Conservation (phyloP, 495 filamentous ascomycete genomes). For the Lasiosphaeria miniovina region DNA sequence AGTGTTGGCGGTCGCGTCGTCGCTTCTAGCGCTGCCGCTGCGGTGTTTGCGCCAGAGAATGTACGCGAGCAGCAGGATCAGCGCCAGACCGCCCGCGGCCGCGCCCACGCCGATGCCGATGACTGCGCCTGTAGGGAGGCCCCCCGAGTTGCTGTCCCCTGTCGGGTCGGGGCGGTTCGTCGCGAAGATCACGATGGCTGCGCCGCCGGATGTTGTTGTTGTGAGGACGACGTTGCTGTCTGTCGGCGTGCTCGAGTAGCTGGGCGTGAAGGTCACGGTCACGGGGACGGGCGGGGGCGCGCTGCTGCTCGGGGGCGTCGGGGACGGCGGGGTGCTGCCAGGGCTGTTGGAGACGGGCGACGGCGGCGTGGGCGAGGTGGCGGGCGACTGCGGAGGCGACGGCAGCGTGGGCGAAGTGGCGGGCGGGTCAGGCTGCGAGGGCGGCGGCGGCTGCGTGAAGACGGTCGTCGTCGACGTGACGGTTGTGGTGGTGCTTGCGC, state of each 20-base stretch:
- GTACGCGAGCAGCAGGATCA: background rate
- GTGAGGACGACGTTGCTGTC: background rate
- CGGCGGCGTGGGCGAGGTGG: background rate
- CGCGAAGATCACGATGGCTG: background rate
- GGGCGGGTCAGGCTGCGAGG: background rate
- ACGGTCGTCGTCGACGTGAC: background rate
- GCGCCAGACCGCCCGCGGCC: background rate
- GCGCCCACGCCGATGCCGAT: background rate
- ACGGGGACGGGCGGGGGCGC: background rate
- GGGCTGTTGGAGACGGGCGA: background rate
- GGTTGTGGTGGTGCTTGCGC: background rate
- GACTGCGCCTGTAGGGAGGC: background rate
- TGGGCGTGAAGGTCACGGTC: background rate
- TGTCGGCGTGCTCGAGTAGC: background rate
- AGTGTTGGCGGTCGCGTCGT: background rate
- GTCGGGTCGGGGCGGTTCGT: background rate
- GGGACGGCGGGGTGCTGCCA: background rate
- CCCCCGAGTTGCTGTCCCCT: background rate
- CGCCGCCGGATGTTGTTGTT: slow-evolving; percentile 1
- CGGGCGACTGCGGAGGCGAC: background rate
- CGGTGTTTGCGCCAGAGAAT: background rate
- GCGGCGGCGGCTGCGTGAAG: background rate
- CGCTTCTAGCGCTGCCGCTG: background rate
- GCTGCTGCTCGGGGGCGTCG: background rate
- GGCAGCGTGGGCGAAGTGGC: too few relatives aligned